phyloP scores from a whole-genome alignment of 2,329 filamentous ascomycete genomes.

The Fusarium nematophilum region DNA sequence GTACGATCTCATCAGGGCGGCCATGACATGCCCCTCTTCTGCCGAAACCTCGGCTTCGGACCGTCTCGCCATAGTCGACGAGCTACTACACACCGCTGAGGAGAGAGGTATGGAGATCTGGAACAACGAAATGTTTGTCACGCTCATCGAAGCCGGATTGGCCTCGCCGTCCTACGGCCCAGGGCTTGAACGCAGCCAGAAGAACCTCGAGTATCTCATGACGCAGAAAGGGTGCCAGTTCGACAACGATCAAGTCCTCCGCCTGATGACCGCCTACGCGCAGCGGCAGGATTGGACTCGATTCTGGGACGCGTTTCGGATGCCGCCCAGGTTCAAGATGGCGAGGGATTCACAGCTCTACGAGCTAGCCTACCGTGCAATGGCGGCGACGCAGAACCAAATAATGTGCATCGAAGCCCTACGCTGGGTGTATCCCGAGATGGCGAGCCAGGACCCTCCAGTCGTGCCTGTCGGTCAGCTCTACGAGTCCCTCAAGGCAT shows the following conservation, averaged over 20 bases:
- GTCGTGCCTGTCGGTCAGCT: slow-evolving; percentile 59
- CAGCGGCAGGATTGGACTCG: slow-evolving; percentile 61
- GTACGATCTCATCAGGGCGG: slow-evolving; percentile 51
- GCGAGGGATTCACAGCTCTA: slow-evolving; percentile 67
- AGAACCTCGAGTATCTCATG: slow-evolving; percentile 60
- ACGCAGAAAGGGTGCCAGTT: slow-evolving; percentile 51
- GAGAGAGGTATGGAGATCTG: slow-evolving; percentile 58
- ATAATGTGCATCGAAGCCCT: slow-evolving; percentile 59
- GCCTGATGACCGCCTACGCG: slow-evolving; percentile 61
- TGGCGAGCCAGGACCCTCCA: slow-evolving; percentile 64
- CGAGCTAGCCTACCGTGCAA: slow-evolving; percentile 60
- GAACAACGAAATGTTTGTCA: slow-evolving; percentile 60
- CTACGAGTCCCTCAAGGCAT: slow-evolving; percentile 61
- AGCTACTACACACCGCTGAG: slow-evolving; percentile 58
- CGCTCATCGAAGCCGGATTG: slow-evolving; percentile 57
- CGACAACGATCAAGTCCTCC: slow-evolving; percentile 53
- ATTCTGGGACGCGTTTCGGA: slow-evolving; percentile 72
- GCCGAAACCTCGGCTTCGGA: slow-evolving; percentile 39
- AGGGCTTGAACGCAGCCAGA: slow-evolving; percentile 53
- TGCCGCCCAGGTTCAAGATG: slow-evolving; percentile 61
- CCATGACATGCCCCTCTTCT: slow-evolving; percentile 47
- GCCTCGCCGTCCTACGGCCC: slow-evolving; percentile 45
- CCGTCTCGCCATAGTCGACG: slow-evolving; percentile 54
- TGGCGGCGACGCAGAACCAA: slow-evolving; percentile 58
- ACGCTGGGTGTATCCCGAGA: slow-evolving; percentile 68